Evolutionary conservation across 495 filamentous ascomycete species (phyloP).

Genomic region (Cercophora samala): DNA sequence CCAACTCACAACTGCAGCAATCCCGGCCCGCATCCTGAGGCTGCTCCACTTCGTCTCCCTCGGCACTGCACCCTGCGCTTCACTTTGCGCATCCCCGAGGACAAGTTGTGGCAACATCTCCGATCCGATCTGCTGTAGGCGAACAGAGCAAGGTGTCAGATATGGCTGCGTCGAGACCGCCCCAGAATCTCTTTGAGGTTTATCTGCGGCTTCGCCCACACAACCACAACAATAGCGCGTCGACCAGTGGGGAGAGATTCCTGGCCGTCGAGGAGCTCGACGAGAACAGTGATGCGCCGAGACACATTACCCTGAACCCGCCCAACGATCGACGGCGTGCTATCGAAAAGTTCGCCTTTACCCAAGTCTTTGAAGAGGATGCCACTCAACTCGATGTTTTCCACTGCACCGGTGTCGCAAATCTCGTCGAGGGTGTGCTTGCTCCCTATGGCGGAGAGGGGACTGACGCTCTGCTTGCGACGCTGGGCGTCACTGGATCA

Average conservation of each 20-base stretch:
- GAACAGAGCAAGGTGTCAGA: not conserved
- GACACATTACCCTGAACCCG: constrained; percentile 84
- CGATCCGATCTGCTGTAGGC: not conserved
- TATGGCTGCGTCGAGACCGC: constrained; percentile 33
- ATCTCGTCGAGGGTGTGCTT: constrained; percentile 74
- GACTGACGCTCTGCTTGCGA: constrained; percentile 86
- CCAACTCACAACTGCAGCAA: constrained; percentile 3
- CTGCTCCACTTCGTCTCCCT: not conserved
- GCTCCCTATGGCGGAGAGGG: constrained; percentile 64
- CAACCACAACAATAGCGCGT: constrained; percentile 36
- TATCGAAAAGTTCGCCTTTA: constrained; percentile 92
- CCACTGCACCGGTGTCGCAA: constrained; percentile 71
- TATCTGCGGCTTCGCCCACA: constrained; percentile 83
- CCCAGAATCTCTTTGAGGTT: constrained; percentile 73
- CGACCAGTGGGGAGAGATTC: constrained; percentile 60
- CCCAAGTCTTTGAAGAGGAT: constrained; percentile 84
- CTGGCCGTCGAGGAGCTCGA: constrained; percentile 66
- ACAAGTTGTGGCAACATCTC: not conserved
- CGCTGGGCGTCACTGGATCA: constrained; percentile 89
- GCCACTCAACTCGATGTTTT: constrained; percentile 84
- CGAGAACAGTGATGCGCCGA: constrained; percentile 51
- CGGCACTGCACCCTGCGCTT: not conserved
- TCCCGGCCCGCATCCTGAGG: not conserved
- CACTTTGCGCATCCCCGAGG: not conserved
- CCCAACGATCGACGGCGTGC: constrained; percentile 80